Evolutionary conservation across 1,284 basidiomycete genomes (phyloP), one percentile per base, ranked within the genome.

Genomic region (Heterobasidion occidentale): DNA sequence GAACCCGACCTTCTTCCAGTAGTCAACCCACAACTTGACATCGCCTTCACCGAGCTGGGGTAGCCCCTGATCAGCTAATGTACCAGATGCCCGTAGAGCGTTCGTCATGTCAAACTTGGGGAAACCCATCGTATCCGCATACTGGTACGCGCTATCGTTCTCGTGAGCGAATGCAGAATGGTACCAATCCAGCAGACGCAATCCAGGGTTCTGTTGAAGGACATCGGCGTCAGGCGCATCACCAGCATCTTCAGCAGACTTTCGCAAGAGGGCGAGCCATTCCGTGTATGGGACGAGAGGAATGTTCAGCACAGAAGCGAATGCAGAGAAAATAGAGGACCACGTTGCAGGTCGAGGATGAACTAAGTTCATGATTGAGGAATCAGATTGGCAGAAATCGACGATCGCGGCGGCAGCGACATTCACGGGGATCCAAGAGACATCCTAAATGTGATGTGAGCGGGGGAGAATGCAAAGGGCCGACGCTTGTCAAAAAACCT

Each of bases 271-370:
- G 12, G 50, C 50, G 15, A 53, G 8, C 67, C 66, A 67, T 33
- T 65, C 61, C 9, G 34, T 19, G 51, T 59, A 64, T 6, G 66
- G 57, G 35, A 67, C 60, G 11, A 67, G 36, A 17, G 62, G 60
- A 8, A 66, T 36, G 9, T 51, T 36, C 12, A 66, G 46, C 6
- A 46, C 53, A 9, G 54, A 17, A 7, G 60, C 51, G 38, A 67
- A 54, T 27, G 56, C 45, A 7, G 17, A 9, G 47, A 66, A 55
- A n/a, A 65, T 27, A 3, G 27, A 27, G 7, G 54, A 53, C 65
- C 65, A 67, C n/a, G 58, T 11, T 4, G 62, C 56, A 6, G 67
- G 66, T 11, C 59, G 58, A 7, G 68, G 67, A 53, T 70, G 68
- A 11, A 64, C 61, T 38, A 68, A 56, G 47, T 70, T 66, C 2